Percentiles rank a stretch among this genome's conserved stretches.
Evolutionary conservation across 129 eudicot species (phyloP).

Genomic region (Centella asiatica): DNA sequence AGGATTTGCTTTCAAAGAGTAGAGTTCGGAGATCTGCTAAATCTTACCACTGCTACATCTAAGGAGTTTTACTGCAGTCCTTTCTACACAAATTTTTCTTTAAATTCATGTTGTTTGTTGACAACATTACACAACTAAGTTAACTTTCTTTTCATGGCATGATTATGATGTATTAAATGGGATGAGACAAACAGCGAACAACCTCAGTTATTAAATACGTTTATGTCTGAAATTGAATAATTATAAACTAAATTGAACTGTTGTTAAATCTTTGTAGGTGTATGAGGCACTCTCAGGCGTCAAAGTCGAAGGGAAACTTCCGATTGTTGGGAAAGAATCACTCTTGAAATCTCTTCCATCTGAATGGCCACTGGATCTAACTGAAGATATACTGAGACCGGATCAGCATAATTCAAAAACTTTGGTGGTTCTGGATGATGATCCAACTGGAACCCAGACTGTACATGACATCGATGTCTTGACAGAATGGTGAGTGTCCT

Average conservation of each 20-base stretch:
- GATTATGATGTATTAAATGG: not conserved
- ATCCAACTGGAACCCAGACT: slow-evolving; percentile 99
- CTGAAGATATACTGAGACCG: slow-evolving; percentile 56
- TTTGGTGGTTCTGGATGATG: slow-evolving; percentile 95
- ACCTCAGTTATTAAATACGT: not conserved
- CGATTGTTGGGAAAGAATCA: slow-evolving; percentile 41
- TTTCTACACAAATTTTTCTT: not conserved
- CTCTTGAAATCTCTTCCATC: slow-evolving; percentile 69
- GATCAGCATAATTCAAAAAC: slow-evolving; percentile 50
- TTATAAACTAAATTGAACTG: not conserved
- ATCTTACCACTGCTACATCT: not conserved
- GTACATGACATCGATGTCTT: slow-evolving; percentile 94
- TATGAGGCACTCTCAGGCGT: slow-evolving; percentile 95
- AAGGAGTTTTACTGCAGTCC: not conserved
- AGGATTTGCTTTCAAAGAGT: not conserved
- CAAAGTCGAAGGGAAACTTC: slow-evolving; percentile 79
- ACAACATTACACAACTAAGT: not conserved
- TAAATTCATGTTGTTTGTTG: not conserved
- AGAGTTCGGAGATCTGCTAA: not conserved
- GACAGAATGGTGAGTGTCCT: slow-evolving; percentile 70
- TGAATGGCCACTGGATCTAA: slow-evolving; percentile 79
- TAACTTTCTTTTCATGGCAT: not conserved
- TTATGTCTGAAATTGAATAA: slow-evolving; percentile 3
- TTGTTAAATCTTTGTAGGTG: slow-evolving; percentile 38
- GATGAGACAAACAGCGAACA: not conserved